phyloP scores from a whole-genome alignment of 106 monocot species.

The Allium sativum region DNA sequence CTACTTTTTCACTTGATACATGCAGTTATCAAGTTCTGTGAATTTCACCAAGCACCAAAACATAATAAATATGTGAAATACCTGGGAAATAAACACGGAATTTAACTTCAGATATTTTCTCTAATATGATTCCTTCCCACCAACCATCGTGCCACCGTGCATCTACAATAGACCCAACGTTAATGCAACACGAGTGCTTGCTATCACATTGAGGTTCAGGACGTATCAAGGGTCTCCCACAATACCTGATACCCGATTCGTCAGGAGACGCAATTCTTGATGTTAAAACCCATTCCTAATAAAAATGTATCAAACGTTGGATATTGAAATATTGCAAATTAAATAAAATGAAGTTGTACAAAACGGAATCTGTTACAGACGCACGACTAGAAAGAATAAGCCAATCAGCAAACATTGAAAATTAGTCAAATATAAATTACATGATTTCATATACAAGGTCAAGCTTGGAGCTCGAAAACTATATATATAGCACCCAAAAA shows the following conservation, averaged over 20 bases:
- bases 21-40: too few species aligned
- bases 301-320: not conserved
- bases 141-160: conserved; percentile 94
- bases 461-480: too few species aligned
- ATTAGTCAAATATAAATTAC: too few species aligned
- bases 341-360: too few species aligned
- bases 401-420: too few species aligned
- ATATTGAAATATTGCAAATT: not conserved
- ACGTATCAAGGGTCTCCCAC: conserved; percentile 52
- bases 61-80: conserved; percentile 7
- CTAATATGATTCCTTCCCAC: conserved; percentile 91
- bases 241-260: conserved; percentile 37
- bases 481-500: too few species aligned
- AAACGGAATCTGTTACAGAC: too few species aligned
- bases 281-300: conserved; percentile 65
- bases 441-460: too few species aligned
- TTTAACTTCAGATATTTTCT: conserved; percentile 20
- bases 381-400: too few species aligned
- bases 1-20: too few species aligned
- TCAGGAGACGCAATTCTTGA: conserved; percentile 43
- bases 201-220: conserved; percentile 19
- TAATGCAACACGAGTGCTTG: conserved; percentile 7
- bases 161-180: conserved; percentile 64
- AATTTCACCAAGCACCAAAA: too few species aligned
- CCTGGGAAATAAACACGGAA: conserved; percentile 80